These are phyloP conservation scores for Setaria italica DNA, from an alignment of 202 grass and related monocot genomes.

Conservation along the genomic window DNA sequence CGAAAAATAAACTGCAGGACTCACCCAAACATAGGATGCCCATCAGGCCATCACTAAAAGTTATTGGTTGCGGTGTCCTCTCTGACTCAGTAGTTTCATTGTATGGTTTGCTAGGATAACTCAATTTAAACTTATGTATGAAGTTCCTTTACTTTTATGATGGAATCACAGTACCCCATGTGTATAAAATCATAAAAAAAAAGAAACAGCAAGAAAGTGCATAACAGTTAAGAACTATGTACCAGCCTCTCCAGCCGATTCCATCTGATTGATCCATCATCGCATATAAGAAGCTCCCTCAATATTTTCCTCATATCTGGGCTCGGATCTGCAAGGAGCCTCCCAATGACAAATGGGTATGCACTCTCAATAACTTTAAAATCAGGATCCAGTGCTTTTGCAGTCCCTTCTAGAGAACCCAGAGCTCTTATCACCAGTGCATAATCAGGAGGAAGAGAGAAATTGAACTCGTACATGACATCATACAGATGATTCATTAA, in stretches of 20 bases:
- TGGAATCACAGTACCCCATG: not conserved
- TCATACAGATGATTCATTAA: slow-evolving; percentile 88
- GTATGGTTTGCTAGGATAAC: not conserved
- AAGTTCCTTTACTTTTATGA: not conserved
- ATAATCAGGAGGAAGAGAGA: slow-evolving; percentile 93
- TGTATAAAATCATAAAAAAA: not conserved
- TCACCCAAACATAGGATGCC: not conserved
- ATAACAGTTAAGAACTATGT: slow-evolving; percentile 36
- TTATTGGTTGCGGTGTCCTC: not conserved
- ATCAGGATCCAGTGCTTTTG: slow-evolving; percentile 93
- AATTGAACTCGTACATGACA: slow-evolving; percentile 96
- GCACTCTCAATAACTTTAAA: slow-evolving; percentile 98
- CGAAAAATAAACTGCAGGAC: not conserved
- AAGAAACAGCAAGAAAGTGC: not conserved
- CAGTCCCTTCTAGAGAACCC: slow-evolving; percentile 92
- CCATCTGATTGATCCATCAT: slow-evolving; percentile 92
- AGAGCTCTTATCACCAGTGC: slow-evolving; percentile 92
- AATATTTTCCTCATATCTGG: slow-evolving; percentile 97
- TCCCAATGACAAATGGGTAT: slow-evolving; percentile 92
- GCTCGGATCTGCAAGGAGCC: slow-evolving; percentile 87
- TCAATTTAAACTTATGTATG: not conserved
- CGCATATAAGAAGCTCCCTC: slow-evolving; percentile 78
- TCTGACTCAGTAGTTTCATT: not conserved
- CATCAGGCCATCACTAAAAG: not conserved
- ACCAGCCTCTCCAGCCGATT: slow-evolving; percentile 89